These are phyloP conservation scores for Phytophthora multivora DNA, from an alignment of 352 stramenopile species.

Conservation along the genomic window DNA sequence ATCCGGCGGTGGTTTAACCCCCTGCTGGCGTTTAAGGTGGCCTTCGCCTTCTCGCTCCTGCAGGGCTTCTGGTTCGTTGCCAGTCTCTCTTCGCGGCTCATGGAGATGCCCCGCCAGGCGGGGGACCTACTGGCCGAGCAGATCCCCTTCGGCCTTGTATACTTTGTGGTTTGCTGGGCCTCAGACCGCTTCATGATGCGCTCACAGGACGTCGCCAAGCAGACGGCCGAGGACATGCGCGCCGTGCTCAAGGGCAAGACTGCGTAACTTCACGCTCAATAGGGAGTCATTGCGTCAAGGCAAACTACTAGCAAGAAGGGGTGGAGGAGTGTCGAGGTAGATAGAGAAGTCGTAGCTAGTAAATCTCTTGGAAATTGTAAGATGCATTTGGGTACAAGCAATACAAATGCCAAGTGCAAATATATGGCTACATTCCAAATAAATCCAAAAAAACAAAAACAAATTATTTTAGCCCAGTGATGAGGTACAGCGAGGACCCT, in stretches of 20 bases:
- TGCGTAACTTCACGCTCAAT: constrained; percentile 6
- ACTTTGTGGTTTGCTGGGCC: constrained; percentile 78
- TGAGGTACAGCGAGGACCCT: constrained; percentile 70
- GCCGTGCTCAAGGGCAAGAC: constrained; percentile 47
- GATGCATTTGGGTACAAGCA: too few species aligned
- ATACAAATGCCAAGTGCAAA: too few species aligned
- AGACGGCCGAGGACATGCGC: constrained; percentile 65
- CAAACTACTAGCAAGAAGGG: too few species aligned
- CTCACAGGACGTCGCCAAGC: constrained; percentile 62
- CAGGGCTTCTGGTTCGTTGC: constrained; percentile 69
- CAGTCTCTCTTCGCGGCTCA: constrained; percentile 55
- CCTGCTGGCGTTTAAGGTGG: constrained; percentile 77
- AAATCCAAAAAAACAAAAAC: neutral
- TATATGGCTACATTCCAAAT: too few species aligned
- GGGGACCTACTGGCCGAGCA: constrained; percentile 69
- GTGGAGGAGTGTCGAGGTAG: too few species aligned
- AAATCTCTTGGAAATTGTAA: too few species aligned
- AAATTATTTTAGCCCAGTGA: constrained; percentile 3
- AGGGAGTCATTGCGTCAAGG: neutral
- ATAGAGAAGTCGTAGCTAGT: too few species aligned
- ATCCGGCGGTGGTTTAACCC: constrained; percentile 63
- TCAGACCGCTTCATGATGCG: constrained; percentile 86
- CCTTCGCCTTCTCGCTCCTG: constrained; percentile 76
- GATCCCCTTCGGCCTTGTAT: constrained; percentile 71
- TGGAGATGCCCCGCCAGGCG: constrained; percentile 45